A percentile compares a stretch with the other conserved stretches of the same genome.
phyloP scores from a whole-genome alignment of 331 rosid genomes.

The Acacia concinna region DNA sequence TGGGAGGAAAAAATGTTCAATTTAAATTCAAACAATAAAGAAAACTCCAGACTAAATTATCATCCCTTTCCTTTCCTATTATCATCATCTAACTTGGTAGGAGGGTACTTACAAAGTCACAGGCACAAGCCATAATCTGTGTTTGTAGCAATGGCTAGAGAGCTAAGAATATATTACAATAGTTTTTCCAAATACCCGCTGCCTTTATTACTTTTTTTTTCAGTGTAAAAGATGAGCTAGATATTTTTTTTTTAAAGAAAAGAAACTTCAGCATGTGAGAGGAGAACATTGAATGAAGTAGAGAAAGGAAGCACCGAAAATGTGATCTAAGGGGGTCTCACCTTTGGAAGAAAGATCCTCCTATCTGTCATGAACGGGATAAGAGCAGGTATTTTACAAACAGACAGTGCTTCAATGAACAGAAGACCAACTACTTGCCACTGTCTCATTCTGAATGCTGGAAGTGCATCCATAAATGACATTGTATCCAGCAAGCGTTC shows the following conservation, averaged over 20 bases:
- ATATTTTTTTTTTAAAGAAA: background rate
- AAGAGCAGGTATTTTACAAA: conserved; percentile 71
- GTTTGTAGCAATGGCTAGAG: background rate
- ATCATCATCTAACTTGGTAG: background rate
- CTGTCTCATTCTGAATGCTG: conserved; percentile 81
- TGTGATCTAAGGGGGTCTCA: conserved; percentile 31
- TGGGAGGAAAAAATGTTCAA: background rate
- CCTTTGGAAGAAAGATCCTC: conserved; percentile 69
- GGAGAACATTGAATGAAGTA: conserved; percentile 19
- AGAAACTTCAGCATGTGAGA: background rate
- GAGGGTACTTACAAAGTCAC: background rate
- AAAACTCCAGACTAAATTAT: background rate
- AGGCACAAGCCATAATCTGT: background rate
- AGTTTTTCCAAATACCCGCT: background rate
- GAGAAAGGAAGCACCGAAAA: background rate
- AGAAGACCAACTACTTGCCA: conserved; percentile 87
- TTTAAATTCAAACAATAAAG: background rate
- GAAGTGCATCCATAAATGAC: conserved; percentile 83
- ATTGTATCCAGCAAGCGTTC: conserved; percentile 74
- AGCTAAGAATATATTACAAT: background rate
- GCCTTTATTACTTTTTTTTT: background rate
- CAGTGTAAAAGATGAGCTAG: background rate
- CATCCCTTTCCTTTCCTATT: background rate
- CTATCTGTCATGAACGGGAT: conserved; percentile 59
- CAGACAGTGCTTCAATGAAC: conserved; percentile 82